Evolutionary conservation across 495 filamentous ascomycete species (phyloP), one percentile per base, ranked within the genome.

Genomic region (Xylaria flabelliformis): DNA sequence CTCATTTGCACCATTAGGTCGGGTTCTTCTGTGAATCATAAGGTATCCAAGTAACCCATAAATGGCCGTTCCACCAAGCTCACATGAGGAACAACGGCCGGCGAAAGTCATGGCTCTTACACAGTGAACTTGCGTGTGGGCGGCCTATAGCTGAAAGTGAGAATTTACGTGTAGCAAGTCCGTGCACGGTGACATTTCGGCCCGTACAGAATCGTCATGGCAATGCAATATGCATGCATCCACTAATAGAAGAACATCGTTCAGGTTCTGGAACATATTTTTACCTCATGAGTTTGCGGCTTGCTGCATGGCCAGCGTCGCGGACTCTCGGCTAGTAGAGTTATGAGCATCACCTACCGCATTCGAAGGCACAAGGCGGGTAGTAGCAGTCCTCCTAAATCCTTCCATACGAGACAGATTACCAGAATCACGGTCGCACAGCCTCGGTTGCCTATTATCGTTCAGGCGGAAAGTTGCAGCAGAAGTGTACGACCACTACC

Each of bases 401-500:
- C 56, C 48, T 70, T 46, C 62, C 77, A 79, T 76, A 76, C 69
- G 74, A 77, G 77, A 79, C 74, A 72, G 17, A 32, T 51, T 53
- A 61, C 64, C 44, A 53, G 32, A 9, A 53, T 64, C 39, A 21
- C 32, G 32, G 70, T 72, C 63, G 41, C 53, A 72, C 70, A 67
- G 53, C 70, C 10, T 72, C 62, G 44, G 39, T 26, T 29, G 21
- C 50, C 46, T 34, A 76, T 79, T 79, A 79, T 79, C 77, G 77
- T 79, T 72, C 67, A 72, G 72, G 67, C 77, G 77, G 77, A 51
- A 69, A 64, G 64, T 70, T 72, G 77, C 77, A 79, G 74, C 34
- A 67, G 39, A 17, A 48, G 74, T 75, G 71, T 63, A 55, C 73
- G 42, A 36, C 64, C 15, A 61, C 65, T 24, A 58, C 21, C 62